phyloP scores from a whole-genome alignment of 83 land plant species.

The Thuja plicata region DNA sequence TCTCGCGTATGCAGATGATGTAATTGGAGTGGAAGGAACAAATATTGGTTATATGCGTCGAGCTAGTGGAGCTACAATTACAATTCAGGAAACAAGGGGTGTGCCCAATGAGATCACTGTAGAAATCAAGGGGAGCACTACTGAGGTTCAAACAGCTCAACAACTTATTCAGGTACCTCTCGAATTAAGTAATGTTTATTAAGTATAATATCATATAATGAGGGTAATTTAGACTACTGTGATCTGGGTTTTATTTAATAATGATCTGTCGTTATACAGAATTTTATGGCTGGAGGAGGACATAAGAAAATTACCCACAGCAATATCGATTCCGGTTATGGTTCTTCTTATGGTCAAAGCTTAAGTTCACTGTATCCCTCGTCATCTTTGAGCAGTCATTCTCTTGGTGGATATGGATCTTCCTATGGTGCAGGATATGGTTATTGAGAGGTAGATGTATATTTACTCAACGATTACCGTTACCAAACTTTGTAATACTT shows the following conservation, averaged over 20 bases:
- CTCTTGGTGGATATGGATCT: constrained; percentile 27
- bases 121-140: constrained; percentile 63
- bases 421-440: constrained; percentile 26
- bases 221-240: background rate
- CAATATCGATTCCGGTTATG: constrained; percentile 17
- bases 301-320: constrained; percentile 8
- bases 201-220: background rate
- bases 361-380: constrained; percentile 16
- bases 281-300: constrained; percentile 26
- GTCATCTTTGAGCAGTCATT: constrained; percentile 14
- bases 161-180: constrained; percentile 53
- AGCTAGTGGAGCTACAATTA: constrained; percentile 64
- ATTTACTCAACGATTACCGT: background rate
- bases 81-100: constrained; percentile 67
- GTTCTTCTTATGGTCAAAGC: constrained; percentile 26
- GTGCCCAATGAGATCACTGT: constrained; percentile 65
- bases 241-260: background rate
- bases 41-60: constrained; percentile 67
- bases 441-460: background rate
- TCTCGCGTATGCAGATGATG: constrained; percentile 69
- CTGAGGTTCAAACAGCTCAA: constrained; percentile 71
- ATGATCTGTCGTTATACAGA: constrained; percentile 9
- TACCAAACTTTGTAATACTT: background rate
- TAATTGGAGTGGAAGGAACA: constrained; percentile 61
- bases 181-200: background rate